These are phyloP conservation scores for Gloeopeniophorella convolvens DNA, from an alignment of 768 basidiomycete species.

Conservation along the genomic window DNA sequence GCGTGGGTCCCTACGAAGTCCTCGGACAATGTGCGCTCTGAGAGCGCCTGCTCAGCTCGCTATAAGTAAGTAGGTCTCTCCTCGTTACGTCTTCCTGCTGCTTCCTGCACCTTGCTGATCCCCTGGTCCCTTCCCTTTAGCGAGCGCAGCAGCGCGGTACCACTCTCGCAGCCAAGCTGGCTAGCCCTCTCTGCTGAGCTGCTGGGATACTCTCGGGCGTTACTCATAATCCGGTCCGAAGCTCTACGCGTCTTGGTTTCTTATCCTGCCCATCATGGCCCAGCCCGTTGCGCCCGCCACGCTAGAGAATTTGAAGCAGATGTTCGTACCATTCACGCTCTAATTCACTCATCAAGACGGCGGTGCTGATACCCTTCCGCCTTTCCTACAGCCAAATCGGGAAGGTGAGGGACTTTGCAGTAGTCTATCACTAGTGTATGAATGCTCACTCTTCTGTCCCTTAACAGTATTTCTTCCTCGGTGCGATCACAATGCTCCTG, in stretches of 20 bases:
- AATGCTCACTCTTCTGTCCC: background rate
- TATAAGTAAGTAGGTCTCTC: background rate
- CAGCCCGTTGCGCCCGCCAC: background rate
- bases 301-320: slow-evolving; percentile 8
- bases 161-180: too few relatives aligned
- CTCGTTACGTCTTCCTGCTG: too few relatives aligned
- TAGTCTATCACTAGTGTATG: too few relatives aligned
- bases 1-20: background rate
- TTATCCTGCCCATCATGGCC: background rate
- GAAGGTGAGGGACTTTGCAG: slow-evolving; percentile 10
- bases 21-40: background rate
- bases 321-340: slow-evolving; percentile 5
- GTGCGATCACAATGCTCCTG: slow-evolving; percentile 12
- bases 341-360: background rate
- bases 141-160: too few relatives aligned
- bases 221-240: background rate
- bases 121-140: background rate
- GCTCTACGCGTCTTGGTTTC: background rate
- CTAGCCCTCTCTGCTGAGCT: too few relatives aligned
- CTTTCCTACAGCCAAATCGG: slow-evolving; percentile 2
- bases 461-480: slow-evolving; percentile 18
- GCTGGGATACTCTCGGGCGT: background rate
- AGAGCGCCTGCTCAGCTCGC: background rate
- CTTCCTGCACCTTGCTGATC: background rate
- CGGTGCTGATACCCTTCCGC: background rate